Evolutionary conservation across 2,329 filamentous ascomycete genomes (phyloP), one percentile per base, ranked within the genome.

Genomic region (Neoascochyta sp.): DNA sequence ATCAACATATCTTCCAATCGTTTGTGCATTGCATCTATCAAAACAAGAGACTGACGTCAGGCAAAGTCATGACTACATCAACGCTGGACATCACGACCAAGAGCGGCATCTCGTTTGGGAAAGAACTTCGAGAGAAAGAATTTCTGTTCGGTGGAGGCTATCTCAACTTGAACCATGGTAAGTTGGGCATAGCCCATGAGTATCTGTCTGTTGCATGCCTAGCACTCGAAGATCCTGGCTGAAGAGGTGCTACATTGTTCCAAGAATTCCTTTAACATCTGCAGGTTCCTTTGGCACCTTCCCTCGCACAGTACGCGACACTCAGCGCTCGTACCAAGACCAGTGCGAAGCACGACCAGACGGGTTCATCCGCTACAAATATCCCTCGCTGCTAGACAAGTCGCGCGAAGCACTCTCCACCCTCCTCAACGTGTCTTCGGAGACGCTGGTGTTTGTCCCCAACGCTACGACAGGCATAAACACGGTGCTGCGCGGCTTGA

Each of bases 391-490:
- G 7, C 71, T 94, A 1, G 78, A 85, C 41, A 67, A 75, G 41
- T 74, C 74, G 7, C 80, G 86, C 7, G 65, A 62, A 19, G 80
- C 80, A 3, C 66, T 89, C 4, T 31, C 52, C n/a, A 49, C 46
- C 14, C 52, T 86, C 13, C 66, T 95, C 38, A 76, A 84, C 38
- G 81, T 76, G 0, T 78, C 81, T 0, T 54, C 69, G 1, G 71
- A 81, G 7, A 78, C 80, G 7, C 67, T 85, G 21, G 87, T 94
- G 1, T 81, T 93, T 43, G 79, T 94, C 1, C 68, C 76, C 34
- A 95, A 95, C 57, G 86, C 88, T 9, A 93, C 86, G 0, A 81
- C 76, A 0, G 86, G 78, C 14, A 64, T 88, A 25, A 90, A 92
- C 64, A 85, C 80, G 0, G 76, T 94, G 4, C 73, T 95, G n/a